Evolutionary conservation across 352 stramenopile species (phyloP), one percentile per base, ranked within the genome.

Genomic region (Hyaloperonospora arabidopsidis): DNA sequence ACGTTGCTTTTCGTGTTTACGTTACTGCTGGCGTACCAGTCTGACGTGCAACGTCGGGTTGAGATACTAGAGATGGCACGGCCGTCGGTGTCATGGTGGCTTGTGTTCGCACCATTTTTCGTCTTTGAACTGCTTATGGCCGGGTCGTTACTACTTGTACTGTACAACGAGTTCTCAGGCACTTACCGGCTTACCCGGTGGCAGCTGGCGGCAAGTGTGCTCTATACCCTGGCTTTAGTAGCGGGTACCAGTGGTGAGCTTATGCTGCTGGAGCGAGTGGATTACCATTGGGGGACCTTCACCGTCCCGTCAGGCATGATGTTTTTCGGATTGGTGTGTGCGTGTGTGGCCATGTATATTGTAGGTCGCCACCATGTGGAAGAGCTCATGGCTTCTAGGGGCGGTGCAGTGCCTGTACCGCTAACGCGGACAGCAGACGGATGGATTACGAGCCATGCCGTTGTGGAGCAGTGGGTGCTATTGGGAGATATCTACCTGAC

Each of bases 391-490:
- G 82, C 78, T 4, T 83, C 76, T 11, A 84, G 84, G 32, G 82
- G 82, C 1, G 82, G 82, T 15, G 82, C 82, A 1, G 74, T 93
- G 11, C 82, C 82, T 10, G 82, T 93, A 46, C 79, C 82, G 21
- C 62, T 93, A 5, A 90, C 79, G 43, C 68, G 78, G 6, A 93
- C 82, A 25, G 79, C 57, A 17, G 68, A 87, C 38, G 82, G 79
- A 1, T 93, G 82, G 82, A 88, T 93, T 62, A 93, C 82, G 5
- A 84, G 70, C 38, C 80, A 89, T 55, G 82, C 82, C 0, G 70
- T 89, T 8, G 70, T 82, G 5, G 82, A 93, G 60, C 76, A 87
- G 52, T 93, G 82, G 82, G 82, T 89, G 54, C 73, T 93, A 17
- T 84, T 93, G 21, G 82, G 82, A 22, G 76, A 90, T 39, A 74